Conservation (phyloP, 2,329 filamentous ascomycete genomes). For the Curvularia sp. region DNA sequence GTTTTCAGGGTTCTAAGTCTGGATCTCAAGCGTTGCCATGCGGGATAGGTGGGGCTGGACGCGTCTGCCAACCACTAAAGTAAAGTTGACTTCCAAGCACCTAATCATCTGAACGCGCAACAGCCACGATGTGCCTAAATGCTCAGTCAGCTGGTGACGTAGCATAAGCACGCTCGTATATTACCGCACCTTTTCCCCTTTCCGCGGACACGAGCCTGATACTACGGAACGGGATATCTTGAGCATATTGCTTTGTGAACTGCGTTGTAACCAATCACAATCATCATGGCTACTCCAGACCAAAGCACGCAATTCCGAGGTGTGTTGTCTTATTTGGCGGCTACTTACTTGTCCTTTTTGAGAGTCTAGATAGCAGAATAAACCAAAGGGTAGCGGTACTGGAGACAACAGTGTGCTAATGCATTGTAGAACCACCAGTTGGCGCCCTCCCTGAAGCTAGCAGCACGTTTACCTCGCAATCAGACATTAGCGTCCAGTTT, state of each 20-base stretch:
- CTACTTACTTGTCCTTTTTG: not conserved
- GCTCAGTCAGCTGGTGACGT: slow-evolving; percentile 25
- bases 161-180: slow-evolving; percentile 12
- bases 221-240: slow-evolving; percentile 3
- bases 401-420: not conserved
- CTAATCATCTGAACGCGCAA: slow-evolving; percentile 21
- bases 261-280: not conserved
- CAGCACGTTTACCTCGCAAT: not conserved
- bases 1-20: slow-evolving; percentile 17
- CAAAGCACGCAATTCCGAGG: slow-evolving; percentile 19
- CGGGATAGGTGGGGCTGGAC: slow-evolving; percentile 11
- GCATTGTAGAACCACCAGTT: slow-evolving; percentile 11
- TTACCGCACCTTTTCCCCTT: not conserved
- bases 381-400: not conserved
- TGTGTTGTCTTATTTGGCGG: not conserved
- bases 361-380: not conserved
- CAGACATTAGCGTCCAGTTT: slow-evolving; percentile 12
- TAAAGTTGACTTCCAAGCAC: slow-evolving; percentile 13
- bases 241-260: not conserved
- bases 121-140: slow-evolving; percentile 9
- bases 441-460: slow-evolving; percentile 6
- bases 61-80: not conserved
- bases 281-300: slow-evolving; percentile 10
- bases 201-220: not conserved
- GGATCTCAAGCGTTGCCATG: slow-evolving; percentile 4